These are phyloP conservation scores for Pugionium cornutum DNA, from an alignment of 345 rosid species.

Conservation along the genomic window DNA sequence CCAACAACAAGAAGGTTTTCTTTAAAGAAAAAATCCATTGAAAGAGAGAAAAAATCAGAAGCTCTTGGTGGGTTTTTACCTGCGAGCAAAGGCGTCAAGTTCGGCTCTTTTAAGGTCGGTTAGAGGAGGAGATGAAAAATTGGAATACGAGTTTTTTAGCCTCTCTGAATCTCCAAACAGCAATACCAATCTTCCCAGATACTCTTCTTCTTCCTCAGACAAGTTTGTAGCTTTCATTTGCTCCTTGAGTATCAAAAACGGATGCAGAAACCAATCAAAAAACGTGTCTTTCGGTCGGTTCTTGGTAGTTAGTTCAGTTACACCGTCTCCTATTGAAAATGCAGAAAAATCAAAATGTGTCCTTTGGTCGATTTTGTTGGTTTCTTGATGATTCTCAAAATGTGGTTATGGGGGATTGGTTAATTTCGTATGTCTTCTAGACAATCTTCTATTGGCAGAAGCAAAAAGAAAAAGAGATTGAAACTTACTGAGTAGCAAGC, in stretches of 20 bases:
- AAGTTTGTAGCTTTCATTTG: slow-evolving; percentile 87
- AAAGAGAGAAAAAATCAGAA: too few relatives aligned
- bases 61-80: slow-evolving; percentile 53
- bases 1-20: not conserved
- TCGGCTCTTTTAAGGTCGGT: slow-evolving; percentile 83
- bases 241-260: slow-evolving; percentile 80
- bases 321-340: slow-evolving; percentile 62
- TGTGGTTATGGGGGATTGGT: too few relatives aligned
- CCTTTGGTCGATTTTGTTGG: not conserved
- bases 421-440: too few relatives aligned
- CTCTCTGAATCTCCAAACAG: slow-evolving; percentile 60
- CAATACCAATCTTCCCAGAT: slow-evolving; percentile 72
- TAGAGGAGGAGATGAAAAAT: slow-evolving; percentile 56
- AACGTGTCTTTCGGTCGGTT: slow-evolving; percentile 83
- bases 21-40: too few relatives aligned
- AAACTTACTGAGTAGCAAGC: slow-evolving; percentile 66
- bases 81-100: slow-evolving; percentile 90
- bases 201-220: slow-evolving; percentile 71
- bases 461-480: not conserved
- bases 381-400: slow-evolving; percentile 14
- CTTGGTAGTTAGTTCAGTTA: slow-evolving; percentile 62
- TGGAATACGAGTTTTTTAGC: slow-evolving; percentile 51
- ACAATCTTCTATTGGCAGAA: too few relatives aligned
- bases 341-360: slow-evolving; percentile 1
- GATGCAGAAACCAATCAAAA: slow-evolving; percentile 92